Base-by-base conservation (phyloP, 2,329 filamentous ascomycete species). In the Drechslerella coelobrocha region DNA sequence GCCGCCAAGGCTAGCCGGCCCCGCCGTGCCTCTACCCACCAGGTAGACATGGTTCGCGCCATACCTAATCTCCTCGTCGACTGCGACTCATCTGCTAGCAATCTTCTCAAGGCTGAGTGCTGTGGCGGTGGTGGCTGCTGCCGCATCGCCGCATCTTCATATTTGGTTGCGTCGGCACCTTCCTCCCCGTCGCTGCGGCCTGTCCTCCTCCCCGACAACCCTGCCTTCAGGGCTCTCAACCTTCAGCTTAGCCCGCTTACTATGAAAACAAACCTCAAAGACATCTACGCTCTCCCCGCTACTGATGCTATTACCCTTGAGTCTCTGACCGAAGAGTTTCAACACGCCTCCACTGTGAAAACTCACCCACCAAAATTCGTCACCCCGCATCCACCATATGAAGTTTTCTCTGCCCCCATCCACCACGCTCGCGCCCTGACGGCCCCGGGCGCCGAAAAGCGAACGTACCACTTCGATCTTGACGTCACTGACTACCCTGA, bases 391-490 rank as follows among this genome's bases (percentile, higher is more conserved):
- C 91, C 91, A 62, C 94, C 94, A 0, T 94, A 96, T 79, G 84
- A 93, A 74, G 92, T 97, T 71, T 96, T 90, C 79, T 89, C 92
- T 0, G 92, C 93, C n/a, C 91, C 88, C 73, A 85, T 99, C 50
- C 89, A 91, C 79, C 88, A 88, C 75, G 86, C 91, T 1, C 88
- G 94, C 61, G 92, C 96, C 79, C 81, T 99, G 77, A 99, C 94
- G 10, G 89, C 86, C 78, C 83, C 86, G 23, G 93, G 93, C 21
- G 94, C 94, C 3, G 91, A 96, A 82, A 99, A 99, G 85, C 86
- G 93, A 71, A 99, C 94, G 0, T 96, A 93, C 79, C 94, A 99
- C 80, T 97, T 97, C 76, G 94, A 97, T 76, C 86, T 99, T 47
- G 94, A 99, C 76, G 89, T 99, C 53, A 97, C 93, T 52, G 89